These are phyloP conservation scores for Cordyceps cicadae DNA, from an alignment of 2,329 filamentous ascomycete species.

Conservation along the genomic window DNA sequence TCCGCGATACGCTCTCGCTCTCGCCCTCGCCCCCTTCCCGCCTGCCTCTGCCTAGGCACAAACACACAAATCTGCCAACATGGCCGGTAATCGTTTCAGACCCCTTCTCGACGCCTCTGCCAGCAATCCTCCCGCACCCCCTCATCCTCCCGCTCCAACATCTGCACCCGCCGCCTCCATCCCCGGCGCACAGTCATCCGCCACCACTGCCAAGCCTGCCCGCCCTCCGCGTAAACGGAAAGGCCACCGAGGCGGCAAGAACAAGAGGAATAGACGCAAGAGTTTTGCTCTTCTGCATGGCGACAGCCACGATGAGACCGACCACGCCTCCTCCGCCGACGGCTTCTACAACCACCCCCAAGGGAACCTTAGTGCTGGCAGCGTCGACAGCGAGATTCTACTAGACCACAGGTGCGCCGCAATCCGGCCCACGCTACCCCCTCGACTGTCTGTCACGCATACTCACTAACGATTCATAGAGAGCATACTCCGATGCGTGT, in stretches of 20 bases:
- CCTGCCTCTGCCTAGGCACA: no score
- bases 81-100: constrained; percentile 27
- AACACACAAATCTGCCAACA: constrained; percentile 12
- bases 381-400: constrained; percentile 79
- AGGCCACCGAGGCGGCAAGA: constrained; percentile 69
- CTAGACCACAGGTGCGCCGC: constrained; percentile 68
- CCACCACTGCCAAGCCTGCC: constrained; percentile 13
- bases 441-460: neutral
- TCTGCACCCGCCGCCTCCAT: constrained; percentile 14
- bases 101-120: constrained; percentile 17
- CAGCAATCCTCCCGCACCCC: neutral
- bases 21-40: neutral
- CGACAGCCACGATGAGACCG: constrained; percentile 36
- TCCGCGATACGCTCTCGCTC: neutral
- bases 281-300: constrained; percentile 65
- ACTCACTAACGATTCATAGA: constrained; percentile 28
- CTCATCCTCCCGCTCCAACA: constrained; percentile 4
- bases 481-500: constrained; percentile 55
- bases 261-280: constrained; percentile 66
- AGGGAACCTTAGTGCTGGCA: constrained; percentile 67
- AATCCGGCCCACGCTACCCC: neutral
- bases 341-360: constrained; percentile 43
- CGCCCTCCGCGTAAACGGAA: constrained; percentile 51
- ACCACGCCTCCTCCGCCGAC: constrained; percentile 25
- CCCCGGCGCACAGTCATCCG: constrained; percentile 11